Percentiles rank a stretch among this genome's conserved stretches.
Conservation (phyloP, 441 rosid genomes). For the Adansonia rubrostipa region DNA sequence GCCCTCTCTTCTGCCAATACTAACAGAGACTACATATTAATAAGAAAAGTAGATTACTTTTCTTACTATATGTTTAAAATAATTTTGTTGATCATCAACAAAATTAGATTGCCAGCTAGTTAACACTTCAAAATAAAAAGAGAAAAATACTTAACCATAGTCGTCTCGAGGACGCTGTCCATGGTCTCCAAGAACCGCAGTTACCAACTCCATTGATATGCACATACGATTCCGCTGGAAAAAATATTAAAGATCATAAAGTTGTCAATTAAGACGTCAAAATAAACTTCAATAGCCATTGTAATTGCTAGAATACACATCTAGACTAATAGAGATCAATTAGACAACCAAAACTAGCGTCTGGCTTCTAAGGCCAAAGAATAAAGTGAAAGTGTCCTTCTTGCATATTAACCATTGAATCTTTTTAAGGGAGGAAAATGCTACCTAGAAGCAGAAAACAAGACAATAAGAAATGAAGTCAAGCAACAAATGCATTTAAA, state of each 20-base stretch:
- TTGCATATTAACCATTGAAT: background rate
- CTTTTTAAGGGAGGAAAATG: slow-evolving; percentile 12
- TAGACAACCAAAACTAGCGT: background rate
- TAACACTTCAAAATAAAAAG: background rate
- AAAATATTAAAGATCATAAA: slow-evolving; percentile 21
- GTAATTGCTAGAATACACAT: background rate
- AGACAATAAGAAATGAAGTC: background rate
- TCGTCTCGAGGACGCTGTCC: slow-evolving; percentile 93
- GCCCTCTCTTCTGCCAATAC: background rate
- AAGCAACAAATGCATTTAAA: slow-evolving; percentile 2
- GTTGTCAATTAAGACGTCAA: background rate
- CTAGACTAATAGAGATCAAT: background rate
- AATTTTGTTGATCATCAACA: slow-evolving; percentile 2
- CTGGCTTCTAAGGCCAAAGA: background rate
- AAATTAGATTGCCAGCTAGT: slow-evolving; percentile 14
- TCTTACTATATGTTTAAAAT: slow-evolving; percentile 1
- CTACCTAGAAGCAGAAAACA: background rate
- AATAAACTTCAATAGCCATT: background rate
- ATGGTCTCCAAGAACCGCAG: slow-evolving; percentile 98
- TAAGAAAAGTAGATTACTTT: slow-evolving; percentile 6
- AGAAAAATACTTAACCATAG: slow-evolving; percentile 54
- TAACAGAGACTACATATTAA: background rate
- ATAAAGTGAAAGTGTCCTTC: background rate
- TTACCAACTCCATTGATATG: slow-evolving; percentile 97
- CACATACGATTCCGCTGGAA: slow-evolving; percentile 75